These are phyloP conservation scores for Anisogramma anomala DNA, from an alignment of 2,329 filamentous ascomycete genomes.

Conservation along the genomic window DNA sequence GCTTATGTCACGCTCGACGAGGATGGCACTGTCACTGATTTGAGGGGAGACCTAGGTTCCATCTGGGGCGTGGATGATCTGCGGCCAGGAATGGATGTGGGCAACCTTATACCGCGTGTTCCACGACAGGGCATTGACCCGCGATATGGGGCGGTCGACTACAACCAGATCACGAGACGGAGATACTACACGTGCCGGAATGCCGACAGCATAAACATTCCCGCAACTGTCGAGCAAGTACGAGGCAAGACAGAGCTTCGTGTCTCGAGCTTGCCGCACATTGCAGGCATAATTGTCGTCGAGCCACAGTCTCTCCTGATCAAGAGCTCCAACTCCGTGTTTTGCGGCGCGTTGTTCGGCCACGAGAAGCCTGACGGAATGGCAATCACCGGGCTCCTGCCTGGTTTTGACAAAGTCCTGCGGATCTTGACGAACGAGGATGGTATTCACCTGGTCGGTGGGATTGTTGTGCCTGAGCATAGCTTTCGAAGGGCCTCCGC, in stretches of 20 bases:
- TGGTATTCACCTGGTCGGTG: conserved; percentile 69
- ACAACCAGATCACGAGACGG: conserved; percentile 58
- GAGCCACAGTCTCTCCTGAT: conserved; percentile 68
- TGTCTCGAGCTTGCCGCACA: conserved; percentile 90
- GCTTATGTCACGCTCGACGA: conserved; percentile 67
- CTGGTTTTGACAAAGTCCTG: conserved; percentile 75
- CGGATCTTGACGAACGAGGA: conserved; percentile 77
- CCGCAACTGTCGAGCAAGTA: conserved; percentile 67
- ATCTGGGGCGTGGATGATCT: conserved; percentile 73
- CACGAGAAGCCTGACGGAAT: conserved; percentile 73
- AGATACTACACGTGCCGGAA: conserved; percentile 81
- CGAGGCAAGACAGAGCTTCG: conserved; percentile 60
- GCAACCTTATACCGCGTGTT: conserved; percentile 67
- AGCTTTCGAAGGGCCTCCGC: conserved; percentile 85
- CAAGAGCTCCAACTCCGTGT: conserved; percentile 88
- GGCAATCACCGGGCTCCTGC: conserved; percentile 68
- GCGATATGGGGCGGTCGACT: conserved; percentile 63
- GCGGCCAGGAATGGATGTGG: conserved; percentile 59
- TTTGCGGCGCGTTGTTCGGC: conserved; percentile 85
- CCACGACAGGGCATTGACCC: conserved; percentile 63
- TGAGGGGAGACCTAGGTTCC: conserved; percentile 63
- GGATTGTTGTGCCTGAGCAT: conserved; percentile 94
- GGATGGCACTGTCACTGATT: conserved; percentile 58
- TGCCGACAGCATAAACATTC: conserved; percentile 66
- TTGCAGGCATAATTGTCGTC: conserved; percentile 90